Conservation (phyloP, 2,329 filamentous ascomycete species). For the Pseudogymnoascus sp. region DNA sequence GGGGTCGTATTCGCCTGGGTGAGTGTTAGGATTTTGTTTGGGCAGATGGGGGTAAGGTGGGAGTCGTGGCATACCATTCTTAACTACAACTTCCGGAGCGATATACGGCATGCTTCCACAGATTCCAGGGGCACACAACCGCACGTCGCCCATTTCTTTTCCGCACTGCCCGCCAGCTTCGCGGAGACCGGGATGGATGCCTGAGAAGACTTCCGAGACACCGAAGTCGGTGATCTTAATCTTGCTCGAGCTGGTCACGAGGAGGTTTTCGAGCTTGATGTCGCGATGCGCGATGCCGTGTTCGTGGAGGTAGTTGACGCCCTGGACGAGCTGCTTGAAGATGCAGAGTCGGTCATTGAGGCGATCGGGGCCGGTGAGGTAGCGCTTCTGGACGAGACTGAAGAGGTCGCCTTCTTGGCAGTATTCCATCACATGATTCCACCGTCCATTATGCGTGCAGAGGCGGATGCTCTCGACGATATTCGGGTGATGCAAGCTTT, state of each 20-base stretch:
- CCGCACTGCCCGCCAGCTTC: slow-evolving; percentile 67
- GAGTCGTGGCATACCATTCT: slow-evolving; percentile 43
- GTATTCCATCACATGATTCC: slow-evolving; percentile 93
- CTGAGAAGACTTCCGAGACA: slow-evolving; percentile 77
- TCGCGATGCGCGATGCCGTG: slow-evolving; percentile 86
- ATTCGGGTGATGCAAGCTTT: slow-evolving; percentile 78
- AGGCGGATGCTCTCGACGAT: slow-evolving; percentile 74
- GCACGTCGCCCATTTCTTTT: slow-evolving; percentile 60
- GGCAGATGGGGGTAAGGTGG: neutral
- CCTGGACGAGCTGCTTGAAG: slow-evolving; percentile 82
- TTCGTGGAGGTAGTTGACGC: slow-evolving; percentile 71
- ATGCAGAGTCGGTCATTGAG: slow-evolving; percentile 67
- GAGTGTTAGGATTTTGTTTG: slow-evolving; percentile 10
- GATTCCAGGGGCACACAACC: slow-evolving; percentile 68
- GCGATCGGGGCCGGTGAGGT: slow-evolving; percentile 57
- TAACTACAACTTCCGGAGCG: slow-evolving; percentile 72
- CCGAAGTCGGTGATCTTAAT: slow-evolving; percentile 91
- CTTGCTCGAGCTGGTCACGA: slow-evolving; percentile 70
- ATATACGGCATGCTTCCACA: slow-evolving; percentile 83
- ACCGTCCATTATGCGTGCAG: slow-evolving; percentile 65
- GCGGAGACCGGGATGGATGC: slow-evolving; percentile 69
- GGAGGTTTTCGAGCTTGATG: slow-evolving; percentile 81
- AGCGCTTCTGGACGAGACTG: slow-evolving; percentile 61
- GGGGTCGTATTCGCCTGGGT: slow-evolving; percentile 55
- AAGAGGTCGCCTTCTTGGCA: slow-evolving; percentile 78